phyloP scores from a whole-genome alignment of 768 basidiomycete genomes.

The Lactarius hengduanensis region DNA sequence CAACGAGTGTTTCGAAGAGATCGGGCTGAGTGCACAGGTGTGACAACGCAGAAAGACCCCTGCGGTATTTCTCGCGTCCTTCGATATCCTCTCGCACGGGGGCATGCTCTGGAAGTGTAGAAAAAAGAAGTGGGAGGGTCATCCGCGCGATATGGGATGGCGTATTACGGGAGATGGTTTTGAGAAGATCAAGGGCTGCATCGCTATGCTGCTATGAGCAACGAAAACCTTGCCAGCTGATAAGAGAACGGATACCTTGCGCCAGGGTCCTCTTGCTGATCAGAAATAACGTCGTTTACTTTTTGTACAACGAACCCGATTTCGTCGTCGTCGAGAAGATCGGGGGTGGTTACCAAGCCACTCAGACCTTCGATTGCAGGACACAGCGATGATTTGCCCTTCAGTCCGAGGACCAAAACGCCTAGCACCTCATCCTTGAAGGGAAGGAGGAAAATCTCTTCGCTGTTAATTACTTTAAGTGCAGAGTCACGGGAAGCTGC shows the following conservation, averaged over 20 bases:
- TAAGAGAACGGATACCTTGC: constrained; percentile 44
- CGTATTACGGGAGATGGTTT: constrained; percentile 54
- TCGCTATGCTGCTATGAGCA: constrained; percentile 42
- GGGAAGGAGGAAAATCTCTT: constrained; percentile 41
- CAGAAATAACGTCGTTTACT: constrained; percentile 65
- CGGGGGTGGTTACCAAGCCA: constrained; percentile 60
- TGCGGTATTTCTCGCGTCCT: constrained; percentile 65
- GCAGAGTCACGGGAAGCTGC: constrained; percentile 50
- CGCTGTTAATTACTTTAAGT: constrained; percentile 20
- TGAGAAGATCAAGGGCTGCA: constrained; percentile 60
- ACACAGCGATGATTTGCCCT: constrained; percentile 47
- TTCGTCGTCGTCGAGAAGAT: constrained; percentile 69
- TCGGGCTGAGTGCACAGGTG: constrained; percentile 68
- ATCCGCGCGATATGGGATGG: constrained; percentile 67
- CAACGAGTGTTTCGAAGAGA: constrained; percentile 82
- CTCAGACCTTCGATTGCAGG: constrained; percentile 66
- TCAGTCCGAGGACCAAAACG: constrained; percentile 57
- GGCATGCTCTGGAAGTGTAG: constrained; percentile 64
- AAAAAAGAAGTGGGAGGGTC: constrained; percentile 80
- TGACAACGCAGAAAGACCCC: constrained; percentile 63
- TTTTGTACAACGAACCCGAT: constrained; percentile 76
- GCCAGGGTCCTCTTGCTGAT: constrained; percentile 43
- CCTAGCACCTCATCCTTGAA: constrained; percentile 80
- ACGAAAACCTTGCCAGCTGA: background rate
- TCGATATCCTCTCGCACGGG: constrained; percentile 52